Conservation (phyloP, 192 early-diverging fungal genomes). For the Oehlia diaphana region DNA sequence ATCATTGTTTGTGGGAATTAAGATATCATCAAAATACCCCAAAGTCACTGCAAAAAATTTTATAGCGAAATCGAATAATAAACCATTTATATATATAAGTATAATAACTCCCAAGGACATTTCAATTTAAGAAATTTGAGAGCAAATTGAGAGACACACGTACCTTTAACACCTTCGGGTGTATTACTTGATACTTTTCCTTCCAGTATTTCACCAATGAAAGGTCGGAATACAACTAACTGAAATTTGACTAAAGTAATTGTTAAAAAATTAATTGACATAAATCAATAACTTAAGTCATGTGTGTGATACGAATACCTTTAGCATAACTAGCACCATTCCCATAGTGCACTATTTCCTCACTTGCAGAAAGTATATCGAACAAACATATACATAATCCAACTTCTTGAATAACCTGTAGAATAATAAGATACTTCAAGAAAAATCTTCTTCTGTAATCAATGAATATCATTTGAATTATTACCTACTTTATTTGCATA, state of each 20-base stretch:
- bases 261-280: no score
- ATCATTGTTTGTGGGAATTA: constrained; percentile 71
- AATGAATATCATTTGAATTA: no score
- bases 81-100: no score
- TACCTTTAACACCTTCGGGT: constrained; percentile 72
- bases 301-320: constrained; percentile 39
- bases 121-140: not conserved
- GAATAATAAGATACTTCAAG: no score
- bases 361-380: constrained; percentile 81
- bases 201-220: constrained; percentile 80
- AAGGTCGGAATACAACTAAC: constrained; percentile 88
- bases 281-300: no score
- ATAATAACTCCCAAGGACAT: no score
- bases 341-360: constrained; percentile 82
- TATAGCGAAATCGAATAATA: no score
- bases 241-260: constrained; percentile 69
- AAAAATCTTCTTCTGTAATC: no score
- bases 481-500: constrained; percentile 84
- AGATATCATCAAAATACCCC: constrained; percentile 93
- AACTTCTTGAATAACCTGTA: constrained; percentile 78
- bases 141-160: not conserved
- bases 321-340: constrained; percentile 79
- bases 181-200: constrained; percentile 77
- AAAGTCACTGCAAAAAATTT: constrained; percentile 58
- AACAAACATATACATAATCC: constrained; percentile 86